Conservation (phyloP, 2,329 filamentous ascomycete genomes). For the Alternaria ethzedia region DNA sequence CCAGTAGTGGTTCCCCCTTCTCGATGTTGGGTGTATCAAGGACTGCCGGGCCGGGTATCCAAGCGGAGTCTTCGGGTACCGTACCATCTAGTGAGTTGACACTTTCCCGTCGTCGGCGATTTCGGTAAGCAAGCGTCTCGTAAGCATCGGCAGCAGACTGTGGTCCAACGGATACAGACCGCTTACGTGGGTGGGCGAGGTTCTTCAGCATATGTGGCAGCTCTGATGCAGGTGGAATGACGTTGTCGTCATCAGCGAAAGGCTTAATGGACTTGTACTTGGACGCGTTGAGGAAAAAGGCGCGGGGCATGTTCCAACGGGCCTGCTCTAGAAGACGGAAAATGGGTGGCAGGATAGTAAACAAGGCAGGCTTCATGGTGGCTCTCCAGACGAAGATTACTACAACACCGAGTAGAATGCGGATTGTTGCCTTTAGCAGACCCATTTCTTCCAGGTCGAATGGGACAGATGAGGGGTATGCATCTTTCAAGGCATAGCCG, state of each 20-base stretch:
- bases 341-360: constrained; percentile 79
- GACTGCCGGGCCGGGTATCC: constrained; percentile 22
- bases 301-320: constrained; percentile 80
- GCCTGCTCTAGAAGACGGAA: constrained; percentile 84
- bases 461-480: constrained; percentile 65
- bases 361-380: constrained; percentile 81
- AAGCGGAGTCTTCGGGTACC: constrained; percentile 36
- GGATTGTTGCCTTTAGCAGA: constrained; percentile 65
- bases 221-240: constrained; percentile 88
- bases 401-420: constrained; percentile 80
- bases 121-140: constrained; percentile 90
- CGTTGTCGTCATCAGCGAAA: constrained; percentile 78
- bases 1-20: constrained; percentile 43
- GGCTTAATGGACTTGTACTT: constrained; percentile 86
- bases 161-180: constrained; percentile 87
- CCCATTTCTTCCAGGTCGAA: constrained; percentile 73
- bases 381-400: constrained; percentile 91
- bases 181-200: constrained; percentile 79
- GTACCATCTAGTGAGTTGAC: constrained; percentile 52
- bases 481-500: constrained; percentile 58
- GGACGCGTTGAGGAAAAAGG: constrained; percentile 89
- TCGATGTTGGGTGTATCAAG: constrained; percentile 44
- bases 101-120: constrained; percentile 69
- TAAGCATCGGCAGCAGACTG: constrained; percentile 97
- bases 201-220: constrained; percentile 81